Evolutionary conservation across 345 rosid genomes (phyloP).

Genomic region (Eucalyptus tenuipes): DNA sequence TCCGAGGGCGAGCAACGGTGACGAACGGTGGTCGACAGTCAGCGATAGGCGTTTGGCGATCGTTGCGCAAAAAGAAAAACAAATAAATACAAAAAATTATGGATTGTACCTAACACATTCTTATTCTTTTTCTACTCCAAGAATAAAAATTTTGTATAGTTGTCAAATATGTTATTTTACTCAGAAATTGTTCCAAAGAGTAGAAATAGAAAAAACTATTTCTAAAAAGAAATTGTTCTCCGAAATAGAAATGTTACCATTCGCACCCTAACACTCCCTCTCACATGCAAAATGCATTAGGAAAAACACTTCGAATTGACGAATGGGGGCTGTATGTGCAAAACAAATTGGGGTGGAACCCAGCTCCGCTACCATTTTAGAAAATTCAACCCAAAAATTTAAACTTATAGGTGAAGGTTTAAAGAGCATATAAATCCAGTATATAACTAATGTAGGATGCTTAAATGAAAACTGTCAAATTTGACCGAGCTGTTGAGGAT

Average conservation of each 20-base stretch:
- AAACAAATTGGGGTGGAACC: background rate
- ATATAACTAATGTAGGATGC: background rate
- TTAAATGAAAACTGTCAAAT: background rate
- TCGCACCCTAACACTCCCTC: background rate
- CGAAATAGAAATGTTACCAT: rapidly evolving
- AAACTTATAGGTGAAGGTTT: background rate
- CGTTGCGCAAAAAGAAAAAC: no score
- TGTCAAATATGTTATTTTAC: no score
- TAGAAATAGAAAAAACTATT: no score
- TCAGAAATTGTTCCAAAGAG: rapidly evolving
- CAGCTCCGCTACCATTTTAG: background rate
- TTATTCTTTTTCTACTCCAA: rapidly evolving
- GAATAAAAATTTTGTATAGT: no score
- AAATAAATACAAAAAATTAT: no score
- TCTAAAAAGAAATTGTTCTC: no score
- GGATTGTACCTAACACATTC: no score
- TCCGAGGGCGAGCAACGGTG: no score
- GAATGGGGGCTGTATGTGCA: background rate
- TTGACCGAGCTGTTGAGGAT: background rate
- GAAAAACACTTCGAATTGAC: background rate
- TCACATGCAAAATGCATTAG: background rate
- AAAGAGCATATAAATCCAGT: background rate
- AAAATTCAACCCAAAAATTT: background rate
- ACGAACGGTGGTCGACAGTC: rapidly evolving
- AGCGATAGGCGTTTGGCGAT: rapidly evolving